Base-by-base conservation (phyloP, 345 rosid genomes). In the Pistacia vera region DNA sequence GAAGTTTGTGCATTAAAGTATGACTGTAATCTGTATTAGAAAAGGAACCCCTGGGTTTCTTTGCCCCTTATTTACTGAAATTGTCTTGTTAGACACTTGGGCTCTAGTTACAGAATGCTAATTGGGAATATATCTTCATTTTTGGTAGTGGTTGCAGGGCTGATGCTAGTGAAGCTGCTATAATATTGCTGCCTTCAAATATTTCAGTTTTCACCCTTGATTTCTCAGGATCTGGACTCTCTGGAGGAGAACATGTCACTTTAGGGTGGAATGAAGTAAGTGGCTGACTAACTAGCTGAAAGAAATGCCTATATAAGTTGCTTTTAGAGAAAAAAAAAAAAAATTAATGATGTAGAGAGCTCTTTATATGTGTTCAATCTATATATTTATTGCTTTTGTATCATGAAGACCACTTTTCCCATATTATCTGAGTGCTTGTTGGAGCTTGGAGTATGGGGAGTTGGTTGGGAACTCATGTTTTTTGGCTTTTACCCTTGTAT, bases 121-220 rank as follows among this genome's bases (percentile, higher is more conserved):
- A 87, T 52, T 17, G 67, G 64, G 16, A 56, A 73, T 68, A 36
- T 79, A 14, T 75, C 81, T 86, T 84, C 63, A 62, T 72, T 79
- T 86, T 76, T 80, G 68, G 74, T 88, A 93, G 98, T 85, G 97
- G 98, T 60, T 91, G 97, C 89, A 85, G 97, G 87, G 93, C 93
- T 17, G 98, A 93, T 83, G 97, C 90, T 17, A 90, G 95, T 85
- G 98, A 95, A 91, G 97, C 93, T 70, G 97, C 98, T 38, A 83
- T 93, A 77, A 87, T 93, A 74, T 79, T 95, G 83, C 85, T 95
- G 73, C 93, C 97, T 79, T 95, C 95, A 74, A 95, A 90, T 77
- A 93, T 93, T 59, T 90, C 97, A 41, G 94, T 95, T 84, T 93
- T 95, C 73, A 82, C 98, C 51, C 95, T 95, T 81, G 98, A 93